Percentiles rank a stretch among this genome's conserved stretches.
These are phyloP conservation scores for Alternaria solani DNA, from an alignment of 2,329 filamentous ascomycete species.

Conservation along the genomic window DNA sequence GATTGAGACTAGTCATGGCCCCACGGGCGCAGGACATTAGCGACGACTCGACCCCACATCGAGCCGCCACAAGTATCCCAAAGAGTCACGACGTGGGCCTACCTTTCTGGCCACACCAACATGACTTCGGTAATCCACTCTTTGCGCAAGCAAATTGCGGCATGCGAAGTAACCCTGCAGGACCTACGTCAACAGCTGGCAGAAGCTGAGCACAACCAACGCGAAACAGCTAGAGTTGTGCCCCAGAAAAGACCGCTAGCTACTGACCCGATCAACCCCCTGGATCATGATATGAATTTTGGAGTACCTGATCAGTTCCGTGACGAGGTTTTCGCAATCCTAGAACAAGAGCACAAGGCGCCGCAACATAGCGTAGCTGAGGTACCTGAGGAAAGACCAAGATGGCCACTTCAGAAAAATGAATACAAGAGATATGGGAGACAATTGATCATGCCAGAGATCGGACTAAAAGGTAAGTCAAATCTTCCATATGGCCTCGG, in stretches of 20 bases:
- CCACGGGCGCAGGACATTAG: neutral
- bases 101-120: slow-evolving; percentile 8
- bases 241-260: slow-evolving; percentile 28
- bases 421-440: slow-evolving; percentile 90
- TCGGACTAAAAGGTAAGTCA: slow-evolving; percentile 74
- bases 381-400: slow-evolving; percentile 14
- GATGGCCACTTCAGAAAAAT: slow-evolving; percentile 73
- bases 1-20: neutral
- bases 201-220: slow-evolving; percentile 51
- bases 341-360: slow-evolving; percentile 33
- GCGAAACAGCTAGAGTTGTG: slow-evolving; percentile 30
- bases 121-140: slow-evolving; percentile 43
- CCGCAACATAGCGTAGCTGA: slow-evolving; percentile 4
- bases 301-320: slow-evolving; percentile 55
- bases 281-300: slow-evolving; percentile 50
- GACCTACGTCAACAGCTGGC: slow-evolving; percentile 53
- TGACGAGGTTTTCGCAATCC: slow-evolving; percentile 51
- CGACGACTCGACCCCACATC: slow-evolving; percentile 13
- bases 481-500: neutral
- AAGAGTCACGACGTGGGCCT: slow-evolving; percentile 10
- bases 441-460: slow-evolving; percentile 85
- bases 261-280: slow-evolving; percentile 34
- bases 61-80: slow-evolving; percentile 8
- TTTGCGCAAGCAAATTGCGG: slow-evolving; percentile 53
- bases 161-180: slow-evolving; percentile 53